Conservation (phyloP, 2,329 filamentous ascomycete species). For the Fusarium longipes region DNA sequence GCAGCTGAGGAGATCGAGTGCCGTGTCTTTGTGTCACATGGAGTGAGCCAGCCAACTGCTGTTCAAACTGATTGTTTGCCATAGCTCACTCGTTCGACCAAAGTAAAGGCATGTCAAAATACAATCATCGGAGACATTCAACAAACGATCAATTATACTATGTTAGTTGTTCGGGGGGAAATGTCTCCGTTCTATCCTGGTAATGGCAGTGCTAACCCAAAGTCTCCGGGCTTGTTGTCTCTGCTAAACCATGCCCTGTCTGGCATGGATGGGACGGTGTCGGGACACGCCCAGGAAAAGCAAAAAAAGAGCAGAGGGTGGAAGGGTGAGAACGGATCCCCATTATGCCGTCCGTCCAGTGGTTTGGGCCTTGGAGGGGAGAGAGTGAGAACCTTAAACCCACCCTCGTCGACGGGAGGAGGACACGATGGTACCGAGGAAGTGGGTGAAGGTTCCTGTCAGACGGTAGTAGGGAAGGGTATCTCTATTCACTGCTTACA, state of each 20-base stretch:
- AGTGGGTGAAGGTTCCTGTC: constrained; percentile 17
- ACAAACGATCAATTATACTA: neutral
- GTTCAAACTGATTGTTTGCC: no score
- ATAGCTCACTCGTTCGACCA: no score
- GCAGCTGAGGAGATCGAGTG: constrained; percentile 9
- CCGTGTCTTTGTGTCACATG: neutral
- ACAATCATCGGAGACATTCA: constrained; percentile 13
- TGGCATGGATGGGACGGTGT: constrained; percentile 1
- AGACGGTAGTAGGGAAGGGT: neutral
- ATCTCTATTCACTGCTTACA: neutral
- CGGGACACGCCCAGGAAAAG: constrained; percentile 2
- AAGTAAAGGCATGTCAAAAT: neutral
- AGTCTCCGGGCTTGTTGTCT: constrained; percentile 16
- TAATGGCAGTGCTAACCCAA: constrained; percentile 29
- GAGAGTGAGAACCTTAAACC: constrained; percentile 49
- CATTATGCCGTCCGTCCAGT: constrained; percentile 32
- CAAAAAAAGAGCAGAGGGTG: neutral
- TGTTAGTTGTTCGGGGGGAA: neutral
- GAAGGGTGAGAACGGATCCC: constrained; percentile 27
- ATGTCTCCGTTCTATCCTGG: constrained; percentile 31
- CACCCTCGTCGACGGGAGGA: constrained; percentile 38
- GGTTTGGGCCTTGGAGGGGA: constrained; percentile 36
- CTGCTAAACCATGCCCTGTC: neutral
- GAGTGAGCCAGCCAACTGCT: neutral
- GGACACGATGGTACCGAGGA: constrained; percentile 28